Conservation (phyloP, 192 early-diverging fungal genomes). For the Cladochytrium replicatum region DNA sequence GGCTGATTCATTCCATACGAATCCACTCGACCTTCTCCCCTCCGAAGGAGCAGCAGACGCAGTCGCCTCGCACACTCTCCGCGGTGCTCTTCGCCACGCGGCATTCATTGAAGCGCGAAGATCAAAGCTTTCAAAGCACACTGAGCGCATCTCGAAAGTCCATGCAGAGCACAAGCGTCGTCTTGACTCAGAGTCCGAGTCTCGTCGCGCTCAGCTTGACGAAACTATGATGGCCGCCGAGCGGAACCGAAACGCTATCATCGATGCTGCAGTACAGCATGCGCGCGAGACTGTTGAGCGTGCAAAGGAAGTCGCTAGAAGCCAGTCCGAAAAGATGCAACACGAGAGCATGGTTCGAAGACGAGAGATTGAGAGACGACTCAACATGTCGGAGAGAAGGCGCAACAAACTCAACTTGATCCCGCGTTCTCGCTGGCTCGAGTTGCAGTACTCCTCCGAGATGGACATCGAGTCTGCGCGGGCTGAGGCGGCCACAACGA, state of each 20-base stretch:
- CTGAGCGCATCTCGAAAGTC: constrained; percentile 22
- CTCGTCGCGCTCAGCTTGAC: constrained; percentile 4
- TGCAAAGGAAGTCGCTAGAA: constrained; percentile 25
- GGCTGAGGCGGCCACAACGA: constrained; percentile 6
- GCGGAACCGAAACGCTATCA: constrained; percentile 18
- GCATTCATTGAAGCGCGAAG: constrained; percentile 37
- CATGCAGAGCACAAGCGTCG: constrained; percentile 13
- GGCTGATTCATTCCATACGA: background rate
- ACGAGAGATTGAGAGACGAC: background rate
- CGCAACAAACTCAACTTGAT: constrained; percentile 11
- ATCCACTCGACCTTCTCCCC: constrained; percentile 5
- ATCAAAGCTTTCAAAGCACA: constrained; percentile 17
- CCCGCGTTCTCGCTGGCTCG: constrained; percentile 16
- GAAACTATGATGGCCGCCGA: constrained; percentile 22
- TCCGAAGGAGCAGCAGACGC: background rate
- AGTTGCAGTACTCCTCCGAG: background rate
- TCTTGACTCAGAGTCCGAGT: constrained; percentile 1
- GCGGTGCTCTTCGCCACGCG: constrained; percentile 9
- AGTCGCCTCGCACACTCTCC: background rate
- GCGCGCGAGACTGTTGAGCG: constrained; percentile 23
- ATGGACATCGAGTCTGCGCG: constrained; percentile 8
- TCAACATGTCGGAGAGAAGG: background rate
- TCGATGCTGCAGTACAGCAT: constrained; percentile 19
- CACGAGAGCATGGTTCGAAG: background rate
- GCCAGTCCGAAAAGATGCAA: constrained; percentile 13